Conservation (phyloP, 2,329 filamentous ascomycete species). For the Fusarium buxicola region DNA sequence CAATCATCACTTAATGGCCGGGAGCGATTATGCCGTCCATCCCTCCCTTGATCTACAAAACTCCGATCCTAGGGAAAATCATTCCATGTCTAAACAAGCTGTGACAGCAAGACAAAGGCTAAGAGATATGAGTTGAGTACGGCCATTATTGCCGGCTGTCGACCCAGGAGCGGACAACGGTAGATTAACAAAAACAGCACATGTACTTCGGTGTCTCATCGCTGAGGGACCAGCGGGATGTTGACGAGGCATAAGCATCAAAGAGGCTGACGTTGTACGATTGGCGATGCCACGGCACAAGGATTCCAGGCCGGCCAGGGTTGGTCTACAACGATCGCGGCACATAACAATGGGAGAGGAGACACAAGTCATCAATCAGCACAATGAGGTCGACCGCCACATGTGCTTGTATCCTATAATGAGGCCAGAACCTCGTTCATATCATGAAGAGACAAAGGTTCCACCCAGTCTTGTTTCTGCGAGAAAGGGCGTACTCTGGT, state of each 20-base stretch:
- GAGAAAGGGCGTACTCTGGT: no score
- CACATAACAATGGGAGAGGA: not conserved
- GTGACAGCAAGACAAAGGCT: not conserved
- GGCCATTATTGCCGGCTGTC: not conserved
- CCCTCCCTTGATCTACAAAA: conserved; percentile 7
- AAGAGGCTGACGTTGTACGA: not conserved
- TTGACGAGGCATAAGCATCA: not conserved
- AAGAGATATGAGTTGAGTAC: not conserved
- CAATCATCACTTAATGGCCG: conserved; percentile 1
- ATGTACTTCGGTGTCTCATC: not conserved
- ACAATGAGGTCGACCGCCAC: no score
- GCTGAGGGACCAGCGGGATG: not conserved
- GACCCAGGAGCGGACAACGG: not conserved
- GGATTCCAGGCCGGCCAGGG: not conserved
- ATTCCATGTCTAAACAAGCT: not conserved
- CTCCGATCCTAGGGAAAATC: not conserved
- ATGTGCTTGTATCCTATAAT: no score
- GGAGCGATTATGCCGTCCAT: conserved; percentile 2
- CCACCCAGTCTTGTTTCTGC: no score
- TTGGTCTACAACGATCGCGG: not conserved
- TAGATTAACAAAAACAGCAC: not conserved
- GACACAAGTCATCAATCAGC: not conserved
- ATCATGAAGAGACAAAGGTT: no score
- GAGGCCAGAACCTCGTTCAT: no score
- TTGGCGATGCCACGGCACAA: no score